phyloP scores from a whole-genome alignment of 1,284 basidiomycete species.

The Papiliotrema terrestris region DNA sequence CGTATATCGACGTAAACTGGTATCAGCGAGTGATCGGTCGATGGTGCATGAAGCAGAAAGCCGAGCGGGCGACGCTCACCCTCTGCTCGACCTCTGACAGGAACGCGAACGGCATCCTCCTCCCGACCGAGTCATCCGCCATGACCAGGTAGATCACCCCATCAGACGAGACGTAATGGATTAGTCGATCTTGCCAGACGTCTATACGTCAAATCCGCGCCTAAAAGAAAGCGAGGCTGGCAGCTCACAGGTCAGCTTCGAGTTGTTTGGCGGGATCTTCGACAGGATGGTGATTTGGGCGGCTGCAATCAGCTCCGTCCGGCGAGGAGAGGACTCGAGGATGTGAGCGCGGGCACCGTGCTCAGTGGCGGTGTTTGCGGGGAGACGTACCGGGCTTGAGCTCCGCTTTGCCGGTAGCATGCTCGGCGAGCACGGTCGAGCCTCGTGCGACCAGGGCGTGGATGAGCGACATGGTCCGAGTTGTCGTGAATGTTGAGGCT shows the following conservation, averaged over 20 bases:
- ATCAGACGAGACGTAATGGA: conserved; percentile 88
- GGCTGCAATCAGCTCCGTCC: conserved; percentile 29
- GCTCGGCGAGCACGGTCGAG: conserved; percentile 73
- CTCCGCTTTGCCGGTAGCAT: conserved; percentile 69
- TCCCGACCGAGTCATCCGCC: conserved; percentile 84
- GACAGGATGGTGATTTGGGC: conserved; percentile 88
- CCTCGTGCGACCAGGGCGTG: conserved; percentile 84
- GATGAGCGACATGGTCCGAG: conserved; percentile 54
- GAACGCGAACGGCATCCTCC: conserved; percentile 92
- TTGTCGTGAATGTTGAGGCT: too few species aligned
- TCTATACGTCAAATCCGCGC: conserved; percentile 48
- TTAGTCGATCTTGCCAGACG: conserved; percentile 92
- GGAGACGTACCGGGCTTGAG: conserved; percentile 70
- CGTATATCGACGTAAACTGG: conserved; percentile 59
- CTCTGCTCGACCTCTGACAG: conserved; percentile 77
- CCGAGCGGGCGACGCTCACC: conserved; percentile 36
- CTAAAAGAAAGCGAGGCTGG: too few species aligned
- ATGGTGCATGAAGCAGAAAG: background rate
- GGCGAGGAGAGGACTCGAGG: background rate
- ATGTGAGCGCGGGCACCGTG: background rate
- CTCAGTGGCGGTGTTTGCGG: background rate
- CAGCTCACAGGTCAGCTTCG: conserved; percentile 73
- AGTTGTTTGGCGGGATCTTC: conserved; percentile 91
- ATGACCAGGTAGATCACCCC: conserved; percentile 87
- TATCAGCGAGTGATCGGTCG: background rate